Percentiles rank a stretch among this genome's conserved stretches.
Evolutionary conservation across 192 early-diverging fungal species (phyloP).

Genomic region (Chytriomyces confervae): DNA sequence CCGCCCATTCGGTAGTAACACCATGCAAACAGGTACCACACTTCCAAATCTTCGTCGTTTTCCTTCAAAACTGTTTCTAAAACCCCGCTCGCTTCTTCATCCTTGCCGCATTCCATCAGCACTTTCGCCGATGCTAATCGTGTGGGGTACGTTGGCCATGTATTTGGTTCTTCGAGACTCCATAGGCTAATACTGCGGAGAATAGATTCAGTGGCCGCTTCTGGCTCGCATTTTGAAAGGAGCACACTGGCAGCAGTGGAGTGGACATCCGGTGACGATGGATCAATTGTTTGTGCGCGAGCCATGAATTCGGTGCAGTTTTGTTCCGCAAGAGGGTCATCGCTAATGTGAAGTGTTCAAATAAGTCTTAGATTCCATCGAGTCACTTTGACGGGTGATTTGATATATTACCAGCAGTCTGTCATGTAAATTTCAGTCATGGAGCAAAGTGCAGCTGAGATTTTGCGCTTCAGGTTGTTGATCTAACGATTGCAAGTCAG

Average conservation of each 20-base stretch:
- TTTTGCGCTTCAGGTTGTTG: constrained; percentile 63
- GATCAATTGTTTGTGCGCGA: constrained; percentile 71
- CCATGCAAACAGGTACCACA: constrained; percentile 97
- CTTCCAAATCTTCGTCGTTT: constrained; percentile 90
- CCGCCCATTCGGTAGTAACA: constrained; percentile 79
- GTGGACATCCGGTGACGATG: constrained; percentile 80
- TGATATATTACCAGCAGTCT: constrained; percentile 81
- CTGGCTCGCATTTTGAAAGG: constrained; percentile 79
- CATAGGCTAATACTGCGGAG: constrained; percentile 74
- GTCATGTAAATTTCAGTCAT: constrained; percentile 98
- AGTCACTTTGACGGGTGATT: neutral
- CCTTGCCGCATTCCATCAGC: constrained; percentile 81
- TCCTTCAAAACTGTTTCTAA: constrained; percentile 84
- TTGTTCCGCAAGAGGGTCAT: constrained; percentile 87
- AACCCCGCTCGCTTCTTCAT: constrained; percentile 78
- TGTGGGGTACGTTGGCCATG: constrained; percentile 82
- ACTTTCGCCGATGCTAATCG: constrained; percentile 83
- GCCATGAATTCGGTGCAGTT: constrained; percentile 77
- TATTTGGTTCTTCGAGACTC: constrained; percentile 27
- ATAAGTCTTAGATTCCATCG: neutral
- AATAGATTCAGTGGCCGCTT: constrained; percentile 78
- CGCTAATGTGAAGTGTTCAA: constrained; percentile 50
- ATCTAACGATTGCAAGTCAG: constrained; percentile 37
- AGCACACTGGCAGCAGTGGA: constrained; percentile 89
- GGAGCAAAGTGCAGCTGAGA: constrained; percentile 85